Base-by-base conservation (phyloP, 2,329 filamentous ascomycete species). In the Colletotrichum euphorbiae region DNA sequence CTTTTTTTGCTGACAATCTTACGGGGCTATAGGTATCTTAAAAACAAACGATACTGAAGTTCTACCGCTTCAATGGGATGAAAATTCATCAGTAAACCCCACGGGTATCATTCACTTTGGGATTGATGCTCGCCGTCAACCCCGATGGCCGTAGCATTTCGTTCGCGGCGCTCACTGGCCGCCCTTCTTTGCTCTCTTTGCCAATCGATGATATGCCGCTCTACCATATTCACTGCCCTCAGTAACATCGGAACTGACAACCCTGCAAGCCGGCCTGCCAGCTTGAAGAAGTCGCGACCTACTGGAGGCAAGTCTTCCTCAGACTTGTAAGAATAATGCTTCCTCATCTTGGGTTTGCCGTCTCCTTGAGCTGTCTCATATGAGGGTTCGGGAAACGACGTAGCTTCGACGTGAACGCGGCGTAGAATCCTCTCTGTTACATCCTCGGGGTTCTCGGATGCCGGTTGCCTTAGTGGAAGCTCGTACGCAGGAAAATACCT, bases 211-310 rank as follows among this genome's bases (percentile, higher is more conserved):
- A 81, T 75, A 9, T 73, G 73, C 17, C 75, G 74, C 60, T 82
- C 80, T 36, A 81, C 68, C 75, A 77, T 80, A 68, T 80, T 80
- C 7, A 81, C 77, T 28, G 79, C 78, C 28, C 75, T 73, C 3
- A 79, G 74, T 15, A 77, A 71, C 36, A 77, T 75, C 6, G 77
- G 74, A 4, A 80, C 70, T 4, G 79, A 74, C 8, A 80, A 64
- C 4, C 79, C 80, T 8, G 76, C 72, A n/a, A 73, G 69, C 8
- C 74, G 72, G 33, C 75, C 79, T 46, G 76, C 74, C 54, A 74
- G 75, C 62, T 70, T 69, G 46, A 80, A 82, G 38, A 82, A 73
- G 4, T 70, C 63, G 42, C 69, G 72, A 2, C 78, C 78, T 12
- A 58, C 67, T 5, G 75, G 71, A 4, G 77, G 72, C 8, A 82